Base-by-base conservation (phyloP, 148 eudicot species). In the Rhododendron mucronatum region DNA sequence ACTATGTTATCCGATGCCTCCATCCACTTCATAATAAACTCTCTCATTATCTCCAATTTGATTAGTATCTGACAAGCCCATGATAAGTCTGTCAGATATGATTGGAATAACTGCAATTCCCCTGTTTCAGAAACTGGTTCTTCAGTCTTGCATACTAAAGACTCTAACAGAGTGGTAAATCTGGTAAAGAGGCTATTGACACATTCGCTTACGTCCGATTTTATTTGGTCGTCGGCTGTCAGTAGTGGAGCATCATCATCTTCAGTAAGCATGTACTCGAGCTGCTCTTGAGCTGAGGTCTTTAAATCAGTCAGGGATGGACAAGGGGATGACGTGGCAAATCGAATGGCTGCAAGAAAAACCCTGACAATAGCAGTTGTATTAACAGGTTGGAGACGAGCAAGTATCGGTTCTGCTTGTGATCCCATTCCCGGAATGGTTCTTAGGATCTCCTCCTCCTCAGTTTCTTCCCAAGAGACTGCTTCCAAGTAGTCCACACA, bases 391-490 rank as follows among this genome's bases (percentile, higher is more conserved):
- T 94, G 94, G 79, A 96, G 95, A 69, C 98, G 96, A 39, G 95
- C 91, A 78, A 96, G 93, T 85, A 96, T 85, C 0, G 89, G 88
- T 78, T 91, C 92, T 28, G 91, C 93, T 86, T 69, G 82, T 81
- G 92, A 85, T 75, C 98, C 99, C 93, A 96, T 86, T 59, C 86
- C 33, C 1, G 99, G 98, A 77, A 94, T 91, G 12, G 86, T 88
- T 86, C 84, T 90, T 67, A 96, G 57, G 53, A 96, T 95, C 85
- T 95, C 96, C 84, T 96, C 99, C 89, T 96, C 98, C 83, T 95
- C 98, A 1, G 92, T 84, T 82, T 97, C 99, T 87, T 95, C 98
- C 98, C 99, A 95, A 55, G 95, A 98, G 73, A 94, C 91, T 33
- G 98, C 96, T 89, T 97, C 99, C 91, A 97, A 75, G 88, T 92